Base-by-base conservation (phyloP, 2,329 filamentous ascomycete genomes). In the Fusarium xylarioides region DNA sequence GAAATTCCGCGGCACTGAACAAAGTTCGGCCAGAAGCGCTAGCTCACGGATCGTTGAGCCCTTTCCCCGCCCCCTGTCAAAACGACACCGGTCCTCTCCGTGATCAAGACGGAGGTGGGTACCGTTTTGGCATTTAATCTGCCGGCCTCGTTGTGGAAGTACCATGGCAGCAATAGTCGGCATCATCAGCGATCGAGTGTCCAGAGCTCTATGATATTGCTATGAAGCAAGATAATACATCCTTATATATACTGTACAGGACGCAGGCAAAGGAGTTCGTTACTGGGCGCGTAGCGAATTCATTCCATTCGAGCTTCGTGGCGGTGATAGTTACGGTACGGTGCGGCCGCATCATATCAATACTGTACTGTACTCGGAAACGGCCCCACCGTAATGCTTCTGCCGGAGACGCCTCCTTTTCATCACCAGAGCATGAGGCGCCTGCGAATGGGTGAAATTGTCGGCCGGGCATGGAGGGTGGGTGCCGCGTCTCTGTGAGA, bases 81-180 rank as follows among this genome's bases (percentile, higher is more conserved):
- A 56, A 56, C 47, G 28, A 54, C 52, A 55, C 68, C 66, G 70
- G 70, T 52, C 43, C 52, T 64, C 70, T 74, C 70, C 71, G 71
- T 74, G 53, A 59, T 47, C 47, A 49, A 46, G 70, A 74, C 71
- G 70, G 71, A 74, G 57, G 70, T 73, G 56, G 71, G 66, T 50
- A 73, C 66, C 58, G 66, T 73, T 73, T 71, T 70, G 47, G 65
- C 53, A 46, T 43, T 59, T 56, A 55, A 65, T 35, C 49, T 63
- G 68, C 68, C 69, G 58, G 68, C 61, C 42, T 58, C 37, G 56
- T 35, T 63, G 26, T 37, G 61, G 37, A 52, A 61, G 50, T 21
- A 43, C 62, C 19, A 37, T 47, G 56, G 52, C 53, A 49, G 34
- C 32, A 43, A 55, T 55, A 26, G 26, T 34, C 46, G 32, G 35